phyloP scores from a whole-genome alignment of 805 yeast genomes.

The Candida yuanshanica region DNA sequence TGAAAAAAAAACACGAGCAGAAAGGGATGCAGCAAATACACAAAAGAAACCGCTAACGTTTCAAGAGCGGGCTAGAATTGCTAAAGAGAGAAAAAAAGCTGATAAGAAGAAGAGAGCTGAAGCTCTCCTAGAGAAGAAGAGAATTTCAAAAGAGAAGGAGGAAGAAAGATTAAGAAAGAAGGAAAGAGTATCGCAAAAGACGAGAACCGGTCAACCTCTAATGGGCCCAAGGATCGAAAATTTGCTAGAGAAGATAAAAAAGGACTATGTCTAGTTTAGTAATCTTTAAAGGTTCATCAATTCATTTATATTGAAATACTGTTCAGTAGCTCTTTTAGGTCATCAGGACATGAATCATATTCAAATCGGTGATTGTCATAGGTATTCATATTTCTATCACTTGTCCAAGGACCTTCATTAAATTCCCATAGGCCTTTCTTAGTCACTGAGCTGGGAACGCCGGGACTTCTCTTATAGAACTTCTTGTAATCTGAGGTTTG shows the following conservation, averaged over 20 bases:
- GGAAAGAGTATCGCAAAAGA: slow-evolving; percentile 44
- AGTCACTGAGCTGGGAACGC: slow-evolving; percentile 7
- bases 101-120: slow-evolving; percentile 27
- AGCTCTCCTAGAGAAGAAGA: slow-evolving; percentile 36
- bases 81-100: slow-evolving; percentile 30
- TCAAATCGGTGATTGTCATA: slow-evolving; percentile 14
- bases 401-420: slow-evolving; percentile 11
- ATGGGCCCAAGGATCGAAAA: slow-evolving; percentile 87
- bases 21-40: slow-evolving; percentile 10
- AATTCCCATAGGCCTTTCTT: slow-evolving; percentile 21
- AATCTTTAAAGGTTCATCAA: not conserved
- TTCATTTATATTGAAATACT: slow-evolving; percentile 10
- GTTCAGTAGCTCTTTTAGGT: slow-evolving; percentile 7
- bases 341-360: slow-evolving; percentile 2
- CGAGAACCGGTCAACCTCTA: slow-evolving; percentile 77
- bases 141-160: slow-evolving; percentile 35
- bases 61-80: slow-evolving; percentile 30
- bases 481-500: slow-evolving; percentile 3
- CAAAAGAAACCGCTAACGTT: slow-evolving; percentile 24
- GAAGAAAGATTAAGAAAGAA: slow-evolving; percentile 38
- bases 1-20: slow-evolving; percentile 27
- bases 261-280: slow-evolving; percentile 26
- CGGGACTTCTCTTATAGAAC: not conserved
- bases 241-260: slow-evolving; percentile 69
- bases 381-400: slow-evolving; percentile 10